A percentile compares a stretch with the other conserved stretches of the same genome.
These are phyloP conservation scores for Penicillium subrubescens DNA, from an alignment of 495 filamentous ascomycete species.

Conservation along the genomic window DNA sequence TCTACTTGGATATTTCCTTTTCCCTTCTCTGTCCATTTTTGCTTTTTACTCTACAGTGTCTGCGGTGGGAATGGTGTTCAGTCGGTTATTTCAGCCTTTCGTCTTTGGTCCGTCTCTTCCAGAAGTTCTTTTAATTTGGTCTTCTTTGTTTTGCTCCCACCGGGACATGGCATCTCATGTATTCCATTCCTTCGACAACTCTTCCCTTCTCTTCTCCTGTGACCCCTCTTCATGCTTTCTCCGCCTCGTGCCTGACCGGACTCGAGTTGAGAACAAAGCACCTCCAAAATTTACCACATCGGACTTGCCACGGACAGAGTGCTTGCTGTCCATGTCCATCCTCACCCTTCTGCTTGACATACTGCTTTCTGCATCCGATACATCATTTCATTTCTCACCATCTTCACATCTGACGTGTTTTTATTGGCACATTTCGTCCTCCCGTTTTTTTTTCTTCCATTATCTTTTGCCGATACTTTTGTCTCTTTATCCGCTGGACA, in stretches of 20 bases:
- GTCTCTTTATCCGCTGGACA: neutral
- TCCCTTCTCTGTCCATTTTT: constrained; percentile 23
- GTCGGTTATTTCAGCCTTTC: constrained; percentile 22
- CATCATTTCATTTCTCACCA: constrained; percentile 8
- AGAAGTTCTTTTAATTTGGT: constrained; percentile 23
- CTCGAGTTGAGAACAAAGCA: neutral
- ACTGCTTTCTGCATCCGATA: neutral
- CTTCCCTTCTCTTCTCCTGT: constrained; percentile 24
- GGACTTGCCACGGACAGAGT: neutral
- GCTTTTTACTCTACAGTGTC: constrained; percentile 25
- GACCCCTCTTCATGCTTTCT: constrained; percentile 8
- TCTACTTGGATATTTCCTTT: constrained; percentile 19
- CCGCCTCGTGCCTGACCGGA: neutral
- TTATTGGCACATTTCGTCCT: neutral
- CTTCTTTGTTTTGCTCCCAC: constrained; percentile 7
- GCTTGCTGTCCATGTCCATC: neutral
- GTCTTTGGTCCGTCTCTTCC: constrained; percentile 22
- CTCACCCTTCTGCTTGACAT: neutral
- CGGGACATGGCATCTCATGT: constrained; percentile 21
- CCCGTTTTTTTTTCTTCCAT: neutral
- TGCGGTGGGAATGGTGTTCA: constrained; percentile 45
- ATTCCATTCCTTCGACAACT: constrained; percentile 22
- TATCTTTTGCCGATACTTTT: constrained; percentile 1
- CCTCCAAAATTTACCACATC: constrained; percentile 4
- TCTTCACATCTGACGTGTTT: constrained; percentile 2